These are phyloP conservation scores for Lentinula guzmanii DNA, from an alignment of 768 basidiomycete genomes.

Conservation along the genomic window DNA sequence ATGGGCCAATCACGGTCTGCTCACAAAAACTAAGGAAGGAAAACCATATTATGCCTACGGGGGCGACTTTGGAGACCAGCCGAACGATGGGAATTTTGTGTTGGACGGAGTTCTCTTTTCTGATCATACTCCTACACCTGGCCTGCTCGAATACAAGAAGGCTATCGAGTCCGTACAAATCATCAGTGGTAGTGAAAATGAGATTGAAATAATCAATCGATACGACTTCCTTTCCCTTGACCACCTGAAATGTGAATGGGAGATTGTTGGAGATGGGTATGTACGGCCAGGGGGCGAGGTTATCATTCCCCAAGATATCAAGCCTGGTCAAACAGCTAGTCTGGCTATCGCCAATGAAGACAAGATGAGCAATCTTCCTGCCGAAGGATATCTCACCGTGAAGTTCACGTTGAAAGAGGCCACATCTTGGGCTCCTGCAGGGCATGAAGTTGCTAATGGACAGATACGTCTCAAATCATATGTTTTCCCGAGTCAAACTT, in stretches of 20 bases:
- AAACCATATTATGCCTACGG: conserved; percentile 9
- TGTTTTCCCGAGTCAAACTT: neutral
- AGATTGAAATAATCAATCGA: conserved; percentile 8
- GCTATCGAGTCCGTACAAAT: conserved; percentile 8
- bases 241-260: conserved; percentile 4
- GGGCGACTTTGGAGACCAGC: conserved; percentile 8
- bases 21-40: neutral
- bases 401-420: neutral
- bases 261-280: neutral
- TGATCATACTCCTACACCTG: conserved; percentile 6
- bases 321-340: neutral
- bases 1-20: conserved; percentile 8
- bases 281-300: neutral
- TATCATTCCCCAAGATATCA: conserved; percentile 2
- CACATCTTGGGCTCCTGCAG: conserved; percentile 5
- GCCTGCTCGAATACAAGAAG: conserved; percentile 8
- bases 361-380: neutral
- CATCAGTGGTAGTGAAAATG: neutral
- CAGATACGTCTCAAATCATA: conserved; percentile 2
- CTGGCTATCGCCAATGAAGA: neutral
- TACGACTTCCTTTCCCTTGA: conserved; percentile 9
- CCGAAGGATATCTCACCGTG: neutral
- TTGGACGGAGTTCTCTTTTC: conserved; percentile 8
- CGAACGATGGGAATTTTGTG: conserved; percentile 9
- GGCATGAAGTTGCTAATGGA: conserved; percentile 7